Conservation (phyloP, 257 asterid genomes). For the Verbena officinalis region DNA sequence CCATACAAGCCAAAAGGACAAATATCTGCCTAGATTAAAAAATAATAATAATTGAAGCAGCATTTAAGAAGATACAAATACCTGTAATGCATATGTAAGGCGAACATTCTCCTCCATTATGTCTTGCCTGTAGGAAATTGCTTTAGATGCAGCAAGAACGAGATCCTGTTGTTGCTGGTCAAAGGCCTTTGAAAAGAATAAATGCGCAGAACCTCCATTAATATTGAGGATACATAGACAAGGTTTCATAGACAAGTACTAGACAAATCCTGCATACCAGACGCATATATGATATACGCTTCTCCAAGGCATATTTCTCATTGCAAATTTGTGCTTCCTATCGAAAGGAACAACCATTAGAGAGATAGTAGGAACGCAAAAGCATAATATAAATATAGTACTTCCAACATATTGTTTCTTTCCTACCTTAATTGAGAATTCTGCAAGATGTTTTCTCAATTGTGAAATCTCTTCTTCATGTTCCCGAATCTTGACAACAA, state of each 20-base stretch:
- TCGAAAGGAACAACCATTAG: conserved; percentile 30
- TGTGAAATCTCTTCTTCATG: conserved; percentile 89
- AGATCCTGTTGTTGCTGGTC: conserved; percentile 99
- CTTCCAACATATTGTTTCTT: conserved; percentile 22
- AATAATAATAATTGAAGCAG: background rate
- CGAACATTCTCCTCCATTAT: conserved; percentile 98
- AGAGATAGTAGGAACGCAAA: conserved; percentile 18
- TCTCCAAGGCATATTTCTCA: conserved; percentile 89
- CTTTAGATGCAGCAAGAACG: conserved; percentile 97
- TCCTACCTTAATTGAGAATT: conserved; percentile 74
- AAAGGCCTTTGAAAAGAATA: conserved; percentile 64
- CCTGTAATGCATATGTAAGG: conserved; percentile 96
- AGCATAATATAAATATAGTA: conserved; percentile 10
- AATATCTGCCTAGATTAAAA: conserved; percentile 21
- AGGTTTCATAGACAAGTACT: conserved; percentile 21
- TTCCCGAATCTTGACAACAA: conserved; percentile 65
- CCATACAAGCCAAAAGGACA: conserved; percentile 26
- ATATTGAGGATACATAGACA: conserved; percentile 22
- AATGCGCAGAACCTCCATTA: conserved; percentile 24
- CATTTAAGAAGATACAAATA: conserved; percentile 28
- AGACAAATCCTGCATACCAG: conserved; percentile 58
- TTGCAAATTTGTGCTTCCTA: conserved; percentile 86
- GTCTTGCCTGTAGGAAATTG: conserved; percentile 94
- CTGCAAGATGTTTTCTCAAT: conserved; percentile 75
- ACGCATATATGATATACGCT: conserved; percentile 95